A percentile compares a stretch with the other conserved stretches of the same genome.
Evolutionary conservation across 352 stramenopile genomes (phyloP).

Genomic region (Halophytophthora polymorphica): DNA sequence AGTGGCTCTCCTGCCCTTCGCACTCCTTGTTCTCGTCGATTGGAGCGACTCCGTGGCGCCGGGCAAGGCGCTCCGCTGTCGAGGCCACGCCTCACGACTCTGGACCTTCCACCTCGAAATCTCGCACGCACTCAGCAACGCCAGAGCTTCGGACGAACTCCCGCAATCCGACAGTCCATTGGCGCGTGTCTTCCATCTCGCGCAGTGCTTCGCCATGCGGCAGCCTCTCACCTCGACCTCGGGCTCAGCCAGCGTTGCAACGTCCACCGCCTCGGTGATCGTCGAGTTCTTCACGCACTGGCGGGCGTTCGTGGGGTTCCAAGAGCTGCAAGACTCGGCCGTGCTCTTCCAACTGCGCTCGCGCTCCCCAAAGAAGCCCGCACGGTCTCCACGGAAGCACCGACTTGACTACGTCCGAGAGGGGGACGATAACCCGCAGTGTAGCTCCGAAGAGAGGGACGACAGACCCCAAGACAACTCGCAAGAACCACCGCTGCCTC

Average conservation of each 20-base stretch:
- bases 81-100: conserved; percentile 1
- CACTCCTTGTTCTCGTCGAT: conserved; percentile 12
- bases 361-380: conserved; percentile 6
- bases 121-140: conserved; percentile 22
- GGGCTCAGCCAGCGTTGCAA: not conserved
- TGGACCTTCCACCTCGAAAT: conserved; percentile 22
- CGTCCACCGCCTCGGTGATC: conserved; percentile 8
- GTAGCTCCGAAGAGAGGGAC: not conserved
- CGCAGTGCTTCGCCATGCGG: conserved; percentile 11
- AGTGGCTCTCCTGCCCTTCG: conserved; percentile 27
- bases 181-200: too few species aligned
- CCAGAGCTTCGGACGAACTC: conserved; percentile 24
- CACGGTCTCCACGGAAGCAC: conserved; percentile 1
- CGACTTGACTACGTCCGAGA: conserved; percentile 1
- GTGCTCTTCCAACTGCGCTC: conserved; percentile 25
- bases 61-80: not conserved
- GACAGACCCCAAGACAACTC: conserved; percentile 13
- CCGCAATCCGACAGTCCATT: not conserved
- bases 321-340: conserved; percentile 42
- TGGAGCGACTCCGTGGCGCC: not conserved
- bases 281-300: conserved; percentile 48
- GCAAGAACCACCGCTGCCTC: conserved; percentile 15
- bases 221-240: conserved; percentile 4
- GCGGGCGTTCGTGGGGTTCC: conserved; percentile 46
- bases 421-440: not conserved